phyloP scores from a whole-genome alignment of 257 asterid genomes.

The Solanum pennellii region DNA sequence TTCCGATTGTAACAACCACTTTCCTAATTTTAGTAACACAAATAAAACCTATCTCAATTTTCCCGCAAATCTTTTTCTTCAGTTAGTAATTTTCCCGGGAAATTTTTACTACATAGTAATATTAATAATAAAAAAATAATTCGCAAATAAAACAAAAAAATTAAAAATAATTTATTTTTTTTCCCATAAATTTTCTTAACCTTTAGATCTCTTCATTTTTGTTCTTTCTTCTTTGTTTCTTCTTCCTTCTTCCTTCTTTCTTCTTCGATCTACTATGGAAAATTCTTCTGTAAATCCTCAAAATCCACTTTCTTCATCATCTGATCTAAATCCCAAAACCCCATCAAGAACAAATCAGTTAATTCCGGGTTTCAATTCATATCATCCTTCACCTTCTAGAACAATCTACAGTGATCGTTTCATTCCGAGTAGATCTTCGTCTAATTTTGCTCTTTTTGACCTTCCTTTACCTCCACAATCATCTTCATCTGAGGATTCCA shows the following conservation, averaged over 20 bases:
- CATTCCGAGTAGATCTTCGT: constrained; percentile 75
- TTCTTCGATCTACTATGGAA: constrained; percentile 11
- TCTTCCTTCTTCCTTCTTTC: not conserved
- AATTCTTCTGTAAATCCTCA: not conserved
- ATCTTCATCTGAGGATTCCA: constrained; percentile 39
- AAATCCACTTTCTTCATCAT: not conserved
- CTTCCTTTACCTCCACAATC: constrained; percentile 36
- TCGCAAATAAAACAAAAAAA: not conserved
- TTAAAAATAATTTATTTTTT: not conserved
- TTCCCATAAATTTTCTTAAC: not conserved
- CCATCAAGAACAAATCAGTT: constrained; percentile 14
- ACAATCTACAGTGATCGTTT: constrained; percentile 84
- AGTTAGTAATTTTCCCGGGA: constrained; percentile 30
- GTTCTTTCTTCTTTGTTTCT: not conserved
- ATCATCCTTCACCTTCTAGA: constrained; percentile 58
- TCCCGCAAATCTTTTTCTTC: constrained; percentile 11
- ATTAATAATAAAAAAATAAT: not conserved
- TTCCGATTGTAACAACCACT: not conserved
- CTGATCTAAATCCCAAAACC: constrained; percentile 15
- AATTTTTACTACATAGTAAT: not conserved
- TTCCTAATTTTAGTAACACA: not conserved
- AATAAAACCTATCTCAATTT: not conserved
- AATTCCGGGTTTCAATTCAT: constrained; percentile 10
- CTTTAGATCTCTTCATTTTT: not conserved
- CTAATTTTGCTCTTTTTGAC: constrained; percentile 76